These are phyloP conservation scores for Talaromyces borbonicus DNA, from an alignment of 495 filamentous ascomycete genomes.

Conservation along the genomic window DNA sequence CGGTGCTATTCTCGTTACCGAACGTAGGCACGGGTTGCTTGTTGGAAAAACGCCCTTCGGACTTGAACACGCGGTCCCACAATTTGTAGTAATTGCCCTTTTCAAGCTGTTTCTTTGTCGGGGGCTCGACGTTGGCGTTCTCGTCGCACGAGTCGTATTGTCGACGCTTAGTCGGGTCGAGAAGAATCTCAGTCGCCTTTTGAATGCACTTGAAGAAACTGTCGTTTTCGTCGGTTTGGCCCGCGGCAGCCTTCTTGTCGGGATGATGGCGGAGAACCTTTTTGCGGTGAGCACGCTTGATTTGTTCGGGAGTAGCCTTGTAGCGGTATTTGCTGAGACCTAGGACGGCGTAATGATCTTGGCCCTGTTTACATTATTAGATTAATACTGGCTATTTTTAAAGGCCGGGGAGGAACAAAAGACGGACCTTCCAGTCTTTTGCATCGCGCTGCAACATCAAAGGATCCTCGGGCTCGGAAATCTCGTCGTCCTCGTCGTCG, in stretches of 20 bases:
- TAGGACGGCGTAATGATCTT: constrained; percentile 98
- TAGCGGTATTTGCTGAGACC: constrained; percentile 86
- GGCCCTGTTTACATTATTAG: constrained; percentile 50
- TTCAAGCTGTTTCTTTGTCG: constrained; percentile 73
- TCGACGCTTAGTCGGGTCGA: constrained; percentile 83
- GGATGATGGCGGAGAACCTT: constrained; percentile 98
- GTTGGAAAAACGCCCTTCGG: constrained; percentile 88
- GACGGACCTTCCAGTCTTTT: constrained; percentile 95
- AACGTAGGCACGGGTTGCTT: constrained; percentile 75
- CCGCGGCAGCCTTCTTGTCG: constrained; percentile 89
- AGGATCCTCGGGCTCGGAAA: constrained; percentile 85
- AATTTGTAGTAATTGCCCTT: constrained; percentile 93
- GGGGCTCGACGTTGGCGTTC: constrained; percentile 80
- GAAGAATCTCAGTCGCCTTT: constrained; percentile 88
- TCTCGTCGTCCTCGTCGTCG: constrained; percentile 79
- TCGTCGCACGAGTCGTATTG: constrained; percentile 97
- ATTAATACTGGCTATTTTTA: too few relatives aligned
- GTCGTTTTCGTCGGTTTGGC: constrained; percentile 79
- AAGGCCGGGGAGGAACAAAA: not conserved
- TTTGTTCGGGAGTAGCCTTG: constrained; percentile 90
- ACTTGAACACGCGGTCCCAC: constrained; percentile 77
- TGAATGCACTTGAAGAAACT: constrained; percentile 99
- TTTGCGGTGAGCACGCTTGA: constrained; percentile 97
- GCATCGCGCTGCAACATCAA: constrained; percentile 85
- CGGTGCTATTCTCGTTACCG: constrained; percentile 72